Evolutionary conservation across 2,329 filamentous ascomycete genomes (phyloP).

Genomic region (Sporothrix humicola): DNA sequence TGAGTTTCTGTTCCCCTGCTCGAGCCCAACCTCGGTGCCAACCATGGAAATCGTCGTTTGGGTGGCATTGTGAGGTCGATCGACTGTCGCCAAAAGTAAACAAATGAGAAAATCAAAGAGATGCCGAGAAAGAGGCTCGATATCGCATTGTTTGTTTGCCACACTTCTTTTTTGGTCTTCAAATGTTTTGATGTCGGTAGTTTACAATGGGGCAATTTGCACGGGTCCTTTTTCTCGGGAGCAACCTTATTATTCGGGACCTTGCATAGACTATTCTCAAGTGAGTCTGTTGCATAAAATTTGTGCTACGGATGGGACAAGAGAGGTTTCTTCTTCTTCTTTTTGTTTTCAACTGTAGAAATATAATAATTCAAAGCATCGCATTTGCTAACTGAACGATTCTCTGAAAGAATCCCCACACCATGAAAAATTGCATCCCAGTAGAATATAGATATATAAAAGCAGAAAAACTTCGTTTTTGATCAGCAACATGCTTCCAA

Average conservation of each 20-base stretch:
- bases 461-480: too few relatives aligned
- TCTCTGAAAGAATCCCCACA: too few relatives aligned
- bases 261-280: background rate
- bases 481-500: too few relatives aligned
- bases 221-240: background rate
- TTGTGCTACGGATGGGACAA: background rate
- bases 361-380: too few relatives aligned
- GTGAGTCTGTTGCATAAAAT: background rate
- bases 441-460: too few relatives aligned
- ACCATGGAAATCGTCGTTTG: background rate
- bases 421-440: too few relatives aligned
- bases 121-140: background rate
- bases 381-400: too few relatives aligned
- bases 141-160: background rate
- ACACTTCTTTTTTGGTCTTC: background rate
- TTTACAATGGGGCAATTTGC: background rate
- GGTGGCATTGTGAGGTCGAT: conserved; percentile 12
- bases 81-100: background rate
- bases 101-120: background rate
- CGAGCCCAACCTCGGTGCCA: background rate
- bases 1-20: background rate
- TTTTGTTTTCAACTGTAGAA: too few relatives aligned
- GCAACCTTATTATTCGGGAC: conserved; percentile 4
- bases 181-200: background rate
- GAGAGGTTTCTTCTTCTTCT: too few relatives aligned